Evolutionary conservation across 768 basidiomycete species (phyloP).

Genomic region (Leccinum sublutescens): DNA sequence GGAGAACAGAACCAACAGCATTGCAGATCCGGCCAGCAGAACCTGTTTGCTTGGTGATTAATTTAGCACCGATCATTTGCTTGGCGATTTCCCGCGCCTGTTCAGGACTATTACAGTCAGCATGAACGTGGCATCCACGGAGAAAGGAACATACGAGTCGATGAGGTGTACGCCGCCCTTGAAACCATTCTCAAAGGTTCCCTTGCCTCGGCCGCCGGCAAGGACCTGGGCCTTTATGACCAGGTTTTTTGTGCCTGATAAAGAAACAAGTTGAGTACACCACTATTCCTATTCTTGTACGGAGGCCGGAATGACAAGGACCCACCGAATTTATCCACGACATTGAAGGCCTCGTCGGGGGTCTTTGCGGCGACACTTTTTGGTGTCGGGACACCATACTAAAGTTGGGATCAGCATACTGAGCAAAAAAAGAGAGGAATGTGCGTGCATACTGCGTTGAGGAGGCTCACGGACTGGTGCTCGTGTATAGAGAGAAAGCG

Average conservation of each 20-base stretch:
- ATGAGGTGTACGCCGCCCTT: constrained; percentile 97
- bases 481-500: constrained; percentile 97
- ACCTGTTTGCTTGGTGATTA: constrained; percentile 99
- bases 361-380: constrained; percentile 86
- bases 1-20: constrained; percentile 55
- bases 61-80: constrained; percentile 92
- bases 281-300: background rate
- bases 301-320: constrained; percentile 4
- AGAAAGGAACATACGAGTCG: constrained; percentile 54
- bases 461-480: constrained; percentile 92
- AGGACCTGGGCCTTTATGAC: constrained; percentile 99
- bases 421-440: background rate
- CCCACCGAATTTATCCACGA: constrained; percentile 86
- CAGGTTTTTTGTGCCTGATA: constrained; percentile 66
- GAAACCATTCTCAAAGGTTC: constrained; percentile 92
- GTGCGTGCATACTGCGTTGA: constrained; percentile 73
- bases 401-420: constrained; percentile 2
- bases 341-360: constrained; percentile 84
- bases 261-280: background rate
- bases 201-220: constrained; percentile 98
- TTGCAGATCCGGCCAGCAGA: constrained; percentile 91
- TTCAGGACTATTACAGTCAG: constrained; percentile 56
- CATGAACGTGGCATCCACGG: background rate
- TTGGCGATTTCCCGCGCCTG: constrained; percentile 84
- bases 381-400: constrained; percentile 97